Percentiles rank a stretch among this genome's conserved stretches.
phyloP scores from a whole-genome alignment of 2,329 filamentous ascomycete genomes.

The Fusarium sp. region DNA sequence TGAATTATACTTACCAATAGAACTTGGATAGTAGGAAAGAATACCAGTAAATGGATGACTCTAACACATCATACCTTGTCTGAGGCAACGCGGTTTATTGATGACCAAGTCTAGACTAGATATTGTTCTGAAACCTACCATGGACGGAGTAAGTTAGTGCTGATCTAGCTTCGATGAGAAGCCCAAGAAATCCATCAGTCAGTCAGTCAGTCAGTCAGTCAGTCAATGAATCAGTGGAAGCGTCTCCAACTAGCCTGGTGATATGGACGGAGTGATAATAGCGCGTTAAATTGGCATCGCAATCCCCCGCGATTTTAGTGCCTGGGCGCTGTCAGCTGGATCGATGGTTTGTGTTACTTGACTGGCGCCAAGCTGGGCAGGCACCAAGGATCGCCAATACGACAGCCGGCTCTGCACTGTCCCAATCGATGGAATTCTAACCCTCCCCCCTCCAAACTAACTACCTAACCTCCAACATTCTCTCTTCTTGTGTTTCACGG shows the following conservation, averaged over 20 bases:
- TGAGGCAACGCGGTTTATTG: conserved; percentile 15
- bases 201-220: neutral
- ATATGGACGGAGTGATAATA: neutral
- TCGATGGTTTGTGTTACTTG: conserved; percentile 1
- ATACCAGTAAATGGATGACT: too few relatives aligned
- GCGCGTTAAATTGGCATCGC: neutral
- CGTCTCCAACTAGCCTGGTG: too few relatives aligned
- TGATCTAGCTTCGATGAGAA: conserved; percentile 11
- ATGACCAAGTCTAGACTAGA: conserved; percentile 10
- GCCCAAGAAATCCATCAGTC: too few relatives aligned
- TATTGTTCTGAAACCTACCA: too few relatives aligned
- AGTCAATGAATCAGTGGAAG: too few relatives aligned
- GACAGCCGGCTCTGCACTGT: conserved; percentile 14
- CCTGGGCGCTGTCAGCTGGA: conserved; percentile 20
- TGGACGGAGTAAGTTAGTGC: conserved; percentile 21
- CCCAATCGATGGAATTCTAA: neutral
- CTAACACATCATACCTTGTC: too few relatives aligned
- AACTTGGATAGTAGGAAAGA: too few relatives aligned
- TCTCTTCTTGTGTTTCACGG: conserved; percentile 35
- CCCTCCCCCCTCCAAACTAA: neutral
- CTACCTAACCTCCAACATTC: conserved; percentile 11
- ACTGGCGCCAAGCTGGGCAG: conserved; percentile 31
- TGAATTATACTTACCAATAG: conserved; percentile 18
- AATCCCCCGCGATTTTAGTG: conserved; percentile 20
- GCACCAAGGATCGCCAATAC: conserved; percentile 29